These are phyloP conservation scores for Fusarium buxicola DNA, from an alignment of 2,329 filamentous ascomycete species.

Conservation along the genomic window DNA sequence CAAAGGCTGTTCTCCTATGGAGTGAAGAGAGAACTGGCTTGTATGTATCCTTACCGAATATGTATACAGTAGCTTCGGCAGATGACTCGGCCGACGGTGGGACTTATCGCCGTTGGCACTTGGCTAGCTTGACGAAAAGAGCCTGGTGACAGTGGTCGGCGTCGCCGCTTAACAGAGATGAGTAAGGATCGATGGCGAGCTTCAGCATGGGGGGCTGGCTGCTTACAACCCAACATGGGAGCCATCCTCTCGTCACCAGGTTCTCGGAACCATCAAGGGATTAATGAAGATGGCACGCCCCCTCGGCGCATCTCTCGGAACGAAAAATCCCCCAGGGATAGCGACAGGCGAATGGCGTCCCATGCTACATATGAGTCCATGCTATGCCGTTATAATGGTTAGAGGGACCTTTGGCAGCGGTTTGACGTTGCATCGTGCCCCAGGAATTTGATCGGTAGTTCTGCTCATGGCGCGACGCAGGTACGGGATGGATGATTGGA, in stretches of 20 bases:
- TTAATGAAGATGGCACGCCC: slow-evolving; percentile 16
- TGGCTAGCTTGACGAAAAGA: slow-evolving; percentile 14
- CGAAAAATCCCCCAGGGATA: slow-evolving; percentile 6
- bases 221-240: slow-evolving; percentile 27
- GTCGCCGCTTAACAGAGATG: slow-evolving; percentile 21
- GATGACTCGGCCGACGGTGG: slow-evolving; percentile 7
- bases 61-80: slow-evolving; percentile 17
- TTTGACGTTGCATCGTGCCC: slow-evolving; percentile 14
- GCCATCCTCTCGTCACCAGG: slow-evolving; percentile 37
- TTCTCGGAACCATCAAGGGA: slow-evolving; percentile 34
- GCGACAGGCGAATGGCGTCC: slow-evolving; percentile 5
- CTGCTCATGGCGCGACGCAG: background rate
- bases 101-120: slow-evolving; percentile 1
- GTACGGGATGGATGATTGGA: background rate
- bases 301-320: slow-evolving; percentile 16
- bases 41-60: no score
- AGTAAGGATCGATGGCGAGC: slow-evolving; percentile 13
- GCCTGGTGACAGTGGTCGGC: slow-evolving; percentile 12
- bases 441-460: slow-evolving; percentile 5
- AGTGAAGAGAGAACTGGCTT: no score
- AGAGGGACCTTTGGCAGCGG: background rate
- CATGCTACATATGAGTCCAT: slow-evolving; percentile 22
- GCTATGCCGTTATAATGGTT: slow-evolving; percentile 10
- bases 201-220: slow-evolving; percentile 1
- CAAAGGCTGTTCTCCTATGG: background rate